A percentile compares a stretch with the other conserved stretches of the same genome.
phyloP scores from a whole-genome alignment of 2,329 filamentous ascomycete genomes.

The Pseudogymnoascus sp. region DNA sequence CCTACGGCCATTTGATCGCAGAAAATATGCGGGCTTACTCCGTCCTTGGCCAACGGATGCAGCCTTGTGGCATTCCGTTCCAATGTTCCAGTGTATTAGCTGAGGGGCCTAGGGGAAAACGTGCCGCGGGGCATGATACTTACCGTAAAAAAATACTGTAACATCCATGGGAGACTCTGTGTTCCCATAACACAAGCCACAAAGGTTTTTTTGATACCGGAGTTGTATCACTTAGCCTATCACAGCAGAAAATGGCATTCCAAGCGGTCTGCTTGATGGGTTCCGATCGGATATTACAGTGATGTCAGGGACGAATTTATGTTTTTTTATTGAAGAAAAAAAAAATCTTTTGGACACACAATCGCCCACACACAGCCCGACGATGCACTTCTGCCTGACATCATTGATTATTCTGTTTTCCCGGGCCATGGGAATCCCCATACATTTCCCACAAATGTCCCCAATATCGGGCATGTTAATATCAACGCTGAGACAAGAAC shows the following conservation, averaged over 20 bases:
- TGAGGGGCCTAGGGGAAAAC: neutral
- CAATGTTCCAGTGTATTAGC: neutral
- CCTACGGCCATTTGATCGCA: neutral
- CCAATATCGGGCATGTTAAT: slow-evolving; percentile 18
- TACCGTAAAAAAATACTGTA: neutral
- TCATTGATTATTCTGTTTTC: slow-evolving; percentile 1
- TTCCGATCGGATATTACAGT: neutral
- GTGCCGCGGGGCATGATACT: slow-evolving; percentile 3
- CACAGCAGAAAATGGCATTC: neutral
- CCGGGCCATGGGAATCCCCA: slow-evolving; percentile 1
- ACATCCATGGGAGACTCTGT: neutral
- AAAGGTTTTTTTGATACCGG: slow-evolving; percentile 7
- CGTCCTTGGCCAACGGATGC: neutral
- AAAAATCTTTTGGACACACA: slow-evolving; percentile 19
- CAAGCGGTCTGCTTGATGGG: neutral
- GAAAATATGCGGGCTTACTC: slow-evolving; percentile 5
- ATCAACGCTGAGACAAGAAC: slow-evolving; percentile 12
- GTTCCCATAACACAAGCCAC: slow-evolving; percentile 9
- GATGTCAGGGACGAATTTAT: slow-evolving; percentile 3
- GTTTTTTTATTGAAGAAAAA: slow-evolving; percentile 9
- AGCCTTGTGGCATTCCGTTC: slow-evolving; percentile 10
- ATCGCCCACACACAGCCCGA: slow-evolving; percentile 35
- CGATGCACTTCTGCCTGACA: slow-evolving; percentile 42
- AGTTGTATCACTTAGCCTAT: neutral
- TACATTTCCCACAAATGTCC: slow-evolving; percentile 8